Evolutionary conservation across 2,329 filamentous ascomycete species (phyloP).

Genomic region (Ceratocystis smalleyi): DNA sequence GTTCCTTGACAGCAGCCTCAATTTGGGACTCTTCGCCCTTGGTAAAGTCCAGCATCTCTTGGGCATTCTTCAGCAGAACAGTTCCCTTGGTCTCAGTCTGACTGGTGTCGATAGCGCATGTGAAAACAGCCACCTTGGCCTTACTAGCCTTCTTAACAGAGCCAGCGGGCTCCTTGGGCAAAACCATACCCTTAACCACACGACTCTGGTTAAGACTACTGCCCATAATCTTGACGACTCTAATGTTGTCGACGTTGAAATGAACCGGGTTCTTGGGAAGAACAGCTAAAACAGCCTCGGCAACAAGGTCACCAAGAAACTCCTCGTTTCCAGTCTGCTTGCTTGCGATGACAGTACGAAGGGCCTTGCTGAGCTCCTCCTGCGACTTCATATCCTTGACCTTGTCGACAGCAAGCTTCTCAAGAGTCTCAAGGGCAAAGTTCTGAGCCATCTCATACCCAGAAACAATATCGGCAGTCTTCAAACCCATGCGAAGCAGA

Average conservation of each 20-base stretch:
- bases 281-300: constrained; percentile 71
- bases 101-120: constrained; percentile 84
- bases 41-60: constrained; percentile 98
- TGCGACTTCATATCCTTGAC: constrained; percentile 69
- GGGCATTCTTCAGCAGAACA: constrained; percentile 86
- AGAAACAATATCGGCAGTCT: constrained; percentile 92
- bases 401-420: constrained; percentile 82
- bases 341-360: constrained; percentile 86
- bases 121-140: constrained; percentile 94
- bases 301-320: constrained; percentile 68
- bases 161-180: constrained; percentile 87
- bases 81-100: constrained; percentile 99
- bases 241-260: constrained; percentile 98
- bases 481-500: constrained; percentile 86
- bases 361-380: constrained; percentile 80
- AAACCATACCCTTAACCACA: constrained; percentile 97
- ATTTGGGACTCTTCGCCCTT: constrained; percentile 91
- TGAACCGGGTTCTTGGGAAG: constrained; percentile 88
- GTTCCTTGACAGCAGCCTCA: constrained; percentile 81
- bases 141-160: constrained; percentile 76
- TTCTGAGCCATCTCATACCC: constrained; percentile 92
- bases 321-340: constrained; percentile 95
- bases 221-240: constrained; percentile 99
- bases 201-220: constrained; percentile 85
- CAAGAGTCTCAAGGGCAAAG: constrained; percentile 69